Conservation (phyloP, 495 filamentous ascomycete genomes). For the Zalerion maritima region DNA sequence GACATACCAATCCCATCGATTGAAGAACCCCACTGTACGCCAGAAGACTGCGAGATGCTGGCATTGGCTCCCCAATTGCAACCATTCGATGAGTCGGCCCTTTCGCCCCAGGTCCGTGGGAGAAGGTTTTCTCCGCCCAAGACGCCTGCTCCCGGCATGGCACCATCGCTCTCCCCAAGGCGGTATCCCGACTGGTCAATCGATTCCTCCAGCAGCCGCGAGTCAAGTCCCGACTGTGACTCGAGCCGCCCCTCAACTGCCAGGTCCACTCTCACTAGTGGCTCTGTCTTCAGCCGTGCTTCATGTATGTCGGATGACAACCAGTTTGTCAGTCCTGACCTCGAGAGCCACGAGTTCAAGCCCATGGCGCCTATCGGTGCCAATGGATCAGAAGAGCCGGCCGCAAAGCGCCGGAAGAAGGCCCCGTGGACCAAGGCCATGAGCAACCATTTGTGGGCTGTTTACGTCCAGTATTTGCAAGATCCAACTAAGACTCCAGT, state of each 20-base stretch:
- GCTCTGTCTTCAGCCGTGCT: slow-evolving; percentile 30
- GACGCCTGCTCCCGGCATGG: slow-evolving; percentile 26
- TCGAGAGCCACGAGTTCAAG: slow-evolving; percentile 18
- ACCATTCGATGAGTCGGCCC: slow-evolving; percentile 2
- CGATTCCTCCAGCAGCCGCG: slow-evolving; percentile 27
- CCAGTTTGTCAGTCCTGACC: slow-evolving; percentile 27
- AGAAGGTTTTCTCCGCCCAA: slow-evolving; percentile 28
- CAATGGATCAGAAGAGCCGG: slow-evolving; percentile 3
- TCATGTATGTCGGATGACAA: slow-evolving; percentile 34
- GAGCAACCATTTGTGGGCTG: slow-evolving; percentile 88
- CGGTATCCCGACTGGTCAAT: slow-evolving; percentile 34
- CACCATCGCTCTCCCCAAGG: slow-evolving; percentile 15
- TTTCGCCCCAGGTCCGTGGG: slow-evolving; percentile 14
- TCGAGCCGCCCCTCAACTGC: slow-evolving; percentile 36
- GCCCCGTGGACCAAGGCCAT: slow-evolving; percentile 72
- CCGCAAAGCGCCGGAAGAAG: slow-evolving; percentile 21
- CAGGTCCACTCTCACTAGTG: slow-evolving; percentile 33
- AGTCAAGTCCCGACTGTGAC: slow-evolving; percentile 34
- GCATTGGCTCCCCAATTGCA: background rate
- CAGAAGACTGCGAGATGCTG: slow-evolving; percentile 22
- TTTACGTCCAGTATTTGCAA: slow-evolving; percentile 73
- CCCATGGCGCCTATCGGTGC: too few relatives aligned
- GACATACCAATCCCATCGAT: slow-evolving; percentile 41
- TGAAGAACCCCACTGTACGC: slow-evolving; percentile 21
- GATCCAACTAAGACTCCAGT: slow-evolving; percentile 91